phyloP scores from a whole-genome alignment of 1,139 yeast genomes.

The Saccharomyces pastorianus region DNA sequence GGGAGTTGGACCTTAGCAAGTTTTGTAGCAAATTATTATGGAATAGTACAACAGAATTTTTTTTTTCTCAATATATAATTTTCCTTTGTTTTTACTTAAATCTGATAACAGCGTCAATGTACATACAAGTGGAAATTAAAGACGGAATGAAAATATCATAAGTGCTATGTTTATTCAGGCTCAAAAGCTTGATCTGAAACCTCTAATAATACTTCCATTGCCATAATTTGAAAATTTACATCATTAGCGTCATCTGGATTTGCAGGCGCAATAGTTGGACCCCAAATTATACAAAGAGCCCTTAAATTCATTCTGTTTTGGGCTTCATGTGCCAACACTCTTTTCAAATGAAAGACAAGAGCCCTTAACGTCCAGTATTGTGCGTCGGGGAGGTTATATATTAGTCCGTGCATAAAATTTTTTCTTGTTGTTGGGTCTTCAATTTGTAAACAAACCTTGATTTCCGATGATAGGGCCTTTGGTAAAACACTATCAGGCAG shows the following conservation, averaged over 20 bases:
- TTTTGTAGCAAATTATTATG: neutral
- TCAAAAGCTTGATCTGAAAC: conserved; percentile 88
- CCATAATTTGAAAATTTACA: conserved; percentile 70
- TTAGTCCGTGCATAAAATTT: conserved; percentile 77
- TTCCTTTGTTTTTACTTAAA: neutral
- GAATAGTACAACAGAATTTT: neutral
- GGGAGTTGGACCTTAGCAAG: neutral
- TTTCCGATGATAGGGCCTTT: conserved; percentile 44
- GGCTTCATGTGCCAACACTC: conserved; percentile 57
- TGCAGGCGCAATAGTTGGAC: conserved; percentile 66
- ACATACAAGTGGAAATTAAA: neutral
- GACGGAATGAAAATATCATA: neutral
- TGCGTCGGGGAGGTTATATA: conserved; percentile 87
- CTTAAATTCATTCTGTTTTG: conserved; percentile 73
- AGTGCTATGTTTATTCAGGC: conserved; percentile 38
- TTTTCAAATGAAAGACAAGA: conserved; percentile 73
- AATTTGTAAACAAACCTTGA: conserved; percentile 69
- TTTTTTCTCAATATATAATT: neutral
- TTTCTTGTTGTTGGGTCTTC: conserved; percentile 48
- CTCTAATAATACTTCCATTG: conserved; percentile 72
- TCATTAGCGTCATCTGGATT: conserved; percentile 67
- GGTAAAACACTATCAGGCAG: conserved; percentile 69
- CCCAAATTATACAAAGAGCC: conserved; percentile 85
- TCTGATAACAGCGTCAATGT: neutral
- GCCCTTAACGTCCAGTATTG: conserved; percentile 87